Evolutionary conservation across 2,329 filamentous ascomycete genomes (phyloP), one percentile per base, ranked within the genome.

Genomic region (Raffaelea arxii): DNA sequence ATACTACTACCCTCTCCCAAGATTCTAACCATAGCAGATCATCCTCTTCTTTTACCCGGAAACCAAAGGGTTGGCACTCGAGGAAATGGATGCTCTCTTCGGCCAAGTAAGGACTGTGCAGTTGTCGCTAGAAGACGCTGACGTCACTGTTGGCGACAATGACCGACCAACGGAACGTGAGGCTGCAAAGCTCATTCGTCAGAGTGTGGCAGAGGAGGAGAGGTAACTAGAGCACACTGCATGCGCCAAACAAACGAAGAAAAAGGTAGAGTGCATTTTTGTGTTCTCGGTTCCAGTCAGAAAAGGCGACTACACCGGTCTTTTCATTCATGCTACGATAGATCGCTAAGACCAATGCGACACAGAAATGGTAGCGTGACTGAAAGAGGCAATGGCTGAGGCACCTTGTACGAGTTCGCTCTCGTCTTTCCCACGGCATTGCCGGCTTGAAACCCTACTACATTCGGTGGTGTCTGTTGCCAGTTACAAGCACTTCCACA

Each of bases 51-150:
- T 67, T 16, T 70, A 70, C 44, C 69, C 69, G 0, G 69, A 73
- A 51, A 71, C 69, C 0, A 71, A 67, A 37, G 63, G 64, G 0
- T 56, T 61, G 2, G 55, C 62, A 0, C 52, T 70, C 5, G 69
- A 72, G 46, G 64, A 71, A 16, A 70, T 73, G 65, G 69, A 71
- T 39, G 55, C 45, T 1, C 49, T 72, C 2, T 72, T 72, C 41
- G 60, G 60, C 23, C 49, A 46, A 16, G 42, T 44, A 6, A 25
- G 19, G 2, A 25, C 25, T 19, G 41, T 39, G 18, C 45, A 19
- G n/a, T n/a, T n/a, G n/a, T n/a, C n/a, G n/a, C n/a, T n/a, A n/a
- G n/a, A n/a, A n/a, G n/a, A n/a, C n/a, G n/a, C n/a, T 27, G 27
- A 32, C 30, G 25, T 36, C 24, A 7, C 19, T 23, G 21, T 24